Conservation (phyloP, 148 eudicot species). For the Salicornia ramosissima region DNA sequence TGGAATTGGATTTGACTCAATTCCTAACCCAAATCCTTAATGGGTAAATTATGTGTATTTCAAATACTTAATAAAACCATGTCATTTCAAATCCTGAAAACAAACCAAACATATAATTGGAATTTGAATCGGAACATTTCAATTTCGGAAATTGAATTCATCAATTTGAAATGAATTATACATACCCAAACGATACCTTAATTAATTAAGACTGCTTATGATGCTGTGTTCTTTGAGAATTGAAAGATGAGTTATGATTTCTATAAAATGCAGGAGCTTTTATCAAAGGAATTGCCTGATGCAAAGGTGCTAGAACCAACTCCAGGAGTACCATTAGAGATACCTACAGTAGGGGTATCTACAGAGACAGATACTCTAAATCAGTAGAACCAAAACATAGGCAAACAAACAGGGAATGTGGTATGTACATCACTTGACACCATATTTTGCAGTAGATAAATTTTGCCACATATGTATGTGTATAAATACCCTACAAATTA, state of each 20-base stretch:
- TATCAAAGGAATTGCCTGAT: slow-evolving; percentile 55
- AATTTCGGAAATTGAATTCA: too few species aligned
- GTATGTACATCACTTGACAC: neutral
- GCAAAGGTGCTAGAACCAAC: slow-evolving; percentile 65
- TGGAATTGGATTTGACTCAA: too few species aligned
- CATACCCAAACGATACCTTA: too few species aligned
- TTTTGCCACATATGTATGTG: neutral
- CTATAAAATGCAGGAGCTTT: slow-evolving; percentile 56
- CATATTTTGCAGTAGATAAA: neutral
- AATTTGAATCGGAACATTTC: too few species aligned
- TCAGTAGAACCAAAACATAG: neutral
- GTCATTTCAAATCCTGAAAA: too few species aligned
- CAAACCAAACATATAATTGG: too few species aligned
- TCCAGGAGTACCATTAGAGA: slow-evolving; percentile 62
- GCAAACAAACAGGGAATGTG: neutral
- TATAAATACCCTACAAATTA: too few species aligned
- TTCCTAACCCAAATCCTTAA: too few species aligned
- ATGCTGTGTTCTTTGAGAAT: neutral
- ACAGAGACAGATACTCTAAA: neutral
- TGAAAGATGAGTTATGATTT: neutral
- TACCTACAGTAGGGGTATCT: slow-evolving; percentile 23
- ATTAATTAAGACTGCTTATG: neutral
- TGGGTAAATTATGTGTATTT: too few species aligned
- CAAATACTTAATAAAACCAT: too few species aligned
- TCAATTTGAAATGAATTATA: too few species aligned